Evolutionary conservation across 2,329 filamentous ascomycete species (phyloP), one percentile per base, ranked within the genome.

Genomic region (Colletotrichum phormii): DNA sequence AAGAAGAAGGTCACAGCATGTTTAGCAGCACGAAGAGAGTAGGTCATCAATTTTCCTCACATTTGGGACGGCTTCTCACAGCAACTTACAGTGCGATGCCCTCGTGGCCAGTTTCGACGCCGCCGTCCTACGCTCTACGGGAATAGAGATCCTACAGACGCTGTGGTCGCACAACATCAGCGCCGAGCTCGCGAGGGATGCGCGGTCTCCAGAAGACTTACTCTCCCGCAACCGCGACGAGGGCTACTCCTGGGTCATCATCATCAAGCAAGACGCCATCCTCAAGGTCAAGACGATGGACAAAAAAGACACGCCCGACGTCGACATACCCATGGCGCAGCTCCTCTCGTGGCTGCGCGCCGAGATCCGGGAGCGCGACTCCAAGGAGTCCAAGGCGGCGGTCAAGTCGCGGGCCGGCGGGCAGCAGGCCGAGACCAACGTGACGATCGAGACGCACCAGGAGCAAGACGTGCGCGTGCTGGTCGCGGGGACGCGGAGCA

Each of bases 81-180:
- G 22, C 12, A 8, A 24, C 73, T 29, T 77, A 35, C 31, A 94
- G 87, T 98, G 95, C 78, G 95, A 98, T 80, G 94, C 97, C 15
- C 90, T 98, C 3, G 92, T 99, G 49, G 94, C 95, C 12, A 96
- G 95, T 77, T 97, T 97, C 77, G 95, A 98, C 78, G 85, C 92
- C 0, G 88, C 90, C 4, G 89, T 95, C 4, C 88, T 98, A 13
- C 91, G 94, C 51, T 93, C 92, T 0, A 88, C 89, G 0, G 95
- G 95, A 1, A 86, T 98, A 29, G 92, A 94, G 75, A 87, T 98
- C 54, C 85, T 98, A 9, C 91, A 93, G 70, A 90, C 89, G 31
- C 88, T 99, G 4, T 98, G 97, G 92, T 87, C 90, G 1, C 90
- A 95, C 77, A 93, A 94, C 69, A 94, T 98, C 79, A 96, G 92